Evolutionary conservation across 2,329 filamentous ascomycete species (phyloP), one percentile per base, ranked within the genome.

Genomic region (Xylariaceae sp.): DNA sequence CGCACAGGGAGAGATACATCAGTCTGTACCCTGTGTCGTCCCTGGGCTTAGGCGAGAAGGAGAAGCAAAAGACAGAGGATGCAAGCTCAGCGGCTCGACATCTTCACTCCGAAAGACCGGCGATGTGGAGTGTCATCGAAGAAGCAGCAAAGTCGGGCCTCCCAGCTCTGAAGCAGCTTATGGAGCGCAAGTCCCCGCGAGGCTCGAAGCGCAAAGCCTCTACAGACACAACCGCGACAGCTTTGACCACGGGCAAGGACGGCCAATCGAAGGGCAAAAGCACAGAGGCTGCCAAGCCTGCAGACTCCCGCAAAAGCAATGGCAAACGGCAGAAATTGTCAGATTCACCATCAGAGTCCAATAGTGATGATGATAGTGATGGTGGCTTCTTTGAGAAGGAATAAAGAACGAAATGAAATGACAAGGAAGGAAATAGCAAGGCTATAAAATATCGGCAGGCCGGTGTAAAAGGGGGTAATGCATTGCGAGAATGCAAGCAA

Each of bases 61-160:
- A 72, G 44, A 71, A 70, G 7, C 70, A 68, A 14, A 69, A 70
- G 39, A 32, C 73, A 66, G 51, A 64, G 58, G 39, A 72, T 70
- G 39, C 72, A 66, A 58, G 74, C 72, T 39, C 69, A 58, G 67
- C 68, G 41, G 61, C 66, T 42, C 70, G 72, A 18, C 65, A 72
- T 3, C 62, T 81, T 14, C 68, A 69, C n/a, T 65, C 70, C 5
- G 70, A 75, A 50, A 68, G 78, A 50, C 75, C 77, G 6, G 75
- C 80, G n/a, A 78, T 90, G 72, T 90, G 87, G 87, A 68, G 70
- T 14, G 69, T 76, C 12, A 77, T 92, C 15, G 85, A 88, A 68
- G 73, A 80, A 60, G 77, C 83, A 11, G 82, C 86, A 73, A 52
- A 60, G 47, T 51, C 61, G 22, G 62, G 62, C 11, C 57, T 53